Base-by-base conservation (phyloP, 495 filamentous ascomycete species). In the Astrothelium macrocarpum region DNA sequence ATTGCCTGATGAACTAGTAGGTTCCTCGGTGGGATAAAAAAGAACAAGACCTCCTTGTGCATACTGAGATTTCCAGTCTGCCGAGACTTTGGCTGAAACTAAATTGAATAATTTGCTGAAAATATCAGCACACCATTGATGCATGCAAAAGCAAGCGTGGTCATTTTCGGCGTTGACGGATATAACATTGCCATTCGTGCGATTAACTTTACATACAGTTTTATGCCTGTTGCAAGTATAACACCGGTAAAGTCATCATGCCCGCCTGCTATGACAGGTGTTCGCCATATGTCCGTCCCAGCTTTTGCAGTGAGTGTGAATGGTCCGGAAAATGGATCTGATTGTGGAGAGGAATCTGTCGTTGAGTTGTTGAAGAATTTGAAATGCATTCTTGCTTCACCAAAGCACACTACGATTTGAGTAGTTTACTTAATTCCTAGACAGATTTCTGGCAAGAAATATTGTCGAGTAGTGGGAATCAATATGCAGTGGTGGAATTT, bases 51-150 rank as follows among this genome's bases (percentile, higher is more conserved):
- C 49, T 0, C 49, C 49, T 56, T 56, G 49, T 2, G 49, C 49
- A 56, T 56, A 56, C 25, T 56, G 49, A 26, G 49, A 29, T 9
- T 56, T 29, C 49, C 49, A 56, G 16, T 56, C 49, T 29, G 49
- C 49, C 2, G 49, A 56, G 49, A 56, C 49, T 29, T 29, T 56
- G 49, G 29, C 49, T 2, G 49, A 28, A 25, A 25, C 25, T 26
- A n/a, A 5, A 9, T 56, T 26, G 49, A 56, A 56, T 28, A 25
- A 26, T 16, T 56, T 29, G 26, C 49, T 56, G 25, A 20, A 11
- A 9, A 28, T 29, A 5, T 29, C 29, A 56, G 49, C 25, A 56
- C 23, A 26, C 25, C 0, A 49, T 18, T 20, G 23, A n/a, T n/a
- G 10, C 0, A 18, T 20, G 16, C 16, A 49, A 20, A 49, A 20